Conservation (phyloP, 345 rosid species). For the Salix brachista region DNA sequence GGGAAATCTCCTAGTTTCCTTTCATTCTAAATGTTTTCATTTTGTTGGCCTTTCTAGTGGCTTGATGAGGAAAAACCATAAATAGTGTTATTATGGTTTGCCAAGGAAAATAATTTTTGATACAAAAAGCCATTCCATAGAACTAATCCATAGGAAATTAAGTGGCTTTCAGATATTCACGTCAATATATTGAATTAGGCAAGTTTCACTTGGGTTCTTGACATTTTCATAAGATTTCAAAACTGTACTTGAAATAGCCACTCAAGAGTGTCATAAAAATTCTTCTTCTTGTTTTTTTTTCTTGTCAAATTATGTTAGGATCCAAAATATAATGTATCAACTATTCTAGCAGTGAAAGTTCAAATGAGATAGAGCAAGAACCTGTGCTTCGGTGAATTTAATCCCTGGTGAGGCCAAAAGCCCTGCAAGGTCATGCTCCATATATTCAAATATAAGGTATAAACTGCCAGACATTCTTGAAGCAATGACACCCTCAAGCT, state of each 20-base stretch:
- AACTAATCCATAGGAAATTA: not conserved
- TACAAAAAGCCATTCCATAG: not conserved
- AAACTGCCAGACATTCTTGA: conserved; percentile 59
- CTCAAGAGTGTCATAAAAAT: not conserved
- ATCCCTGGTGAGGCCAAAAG: conserved; percentile 48
- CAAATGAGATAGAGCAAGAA: conserved; percentile 14
- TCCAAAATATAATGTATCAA: not conserved
- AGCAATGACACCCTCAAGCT: conserved; percentile 69
- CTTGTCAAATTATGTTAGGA: not conserved
- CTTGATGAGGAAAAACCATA: not conserved
- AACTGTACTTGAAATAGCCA: not conserved
- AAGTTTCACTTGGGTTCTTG: not conserved
- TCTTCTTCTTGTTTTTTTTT: not conserved
- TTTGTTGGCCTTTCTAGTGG: not conserved
- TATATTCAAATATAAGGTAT: conserved; percentile 62
- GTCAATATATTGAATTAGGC: not conserved
- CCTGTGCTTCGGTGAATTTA: conserved; percentile 64
- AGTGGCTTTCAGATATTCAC: not conserved
- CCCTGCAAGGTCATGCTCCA: conserved; percentile 75
- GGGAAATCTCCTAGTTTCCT: not conserved
- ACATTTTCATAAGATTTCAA: not conserved
- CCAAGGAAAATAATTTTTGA: not conserved
- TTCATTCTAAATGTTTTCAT: not conserved
- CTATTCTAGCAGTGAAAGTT: not conserved
- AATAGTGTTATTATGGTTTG: not conserved